Evolutionary conservation across 2,329 filamentous ascomycete species (phyloP).

Genomic region (Plectosphaerella cucumerina): DNA sequence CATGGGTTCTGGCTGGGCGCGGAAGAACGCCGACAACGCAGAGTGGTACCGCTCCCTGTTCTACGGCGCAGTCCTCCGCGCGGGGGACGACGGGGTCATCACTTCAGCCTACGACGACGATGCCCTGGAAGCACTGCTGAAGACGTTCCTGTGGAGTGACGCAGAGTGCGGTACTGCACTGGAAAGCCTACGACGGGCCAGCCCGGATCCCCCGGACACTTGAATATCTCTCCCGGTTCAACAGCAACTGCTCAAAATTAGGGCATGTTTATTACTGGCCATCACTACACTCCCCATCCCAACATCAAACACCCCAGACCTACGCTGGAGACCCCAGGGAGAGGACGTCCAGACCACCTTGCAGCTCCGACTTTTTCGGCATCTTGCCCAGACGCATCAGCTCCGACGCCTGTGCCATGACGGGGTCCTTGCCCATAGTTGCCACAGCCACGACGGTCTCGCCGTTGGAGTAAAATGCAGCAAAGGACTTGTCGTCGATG

Average conservation of each 20-base stretch:
- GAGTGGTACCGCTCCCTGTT: slow-evolving; percentile 1
- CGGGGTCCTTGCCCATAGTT: slow-evolving; percentile 85
- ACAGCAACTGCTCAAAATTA: too few species aligned
- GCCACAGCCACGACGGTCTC: slow-evolving; percentile 87
- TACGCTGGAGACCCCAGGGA: slow-evolving; percentile 28
- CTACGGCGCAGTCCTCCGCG: slow-evolving; percentile 3
- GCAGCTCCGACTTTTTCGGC: slow-evolving; percentile 74
- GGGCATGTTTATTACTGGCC: neutral
- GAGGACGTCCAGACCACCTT: slow-evolving; percentile 54
- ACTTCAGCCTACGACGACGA: neutral
- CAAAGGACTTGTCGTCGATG: slow-evolving; percentile 74
- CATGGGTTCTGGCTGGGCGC: slow-evolving; percentile 6
- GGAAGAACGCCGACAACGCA: slow-evolving; percentile 1
- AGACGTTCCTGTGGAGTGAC: slow-evolving; percentile 11
- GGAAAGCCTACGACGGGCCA: neutral
- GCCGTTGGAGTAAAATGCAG: slow-evolving; percentile 83
- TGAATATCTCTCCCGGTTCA: too few species aligned
- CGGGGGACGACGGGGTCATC: slow-evolving; percentile 3
- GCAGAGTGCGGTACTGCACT: slow-evolving; percentile 22
- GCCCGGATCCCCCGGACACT: neutral
- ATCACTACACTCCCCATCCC: neutral
- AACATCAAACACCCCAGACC: neutral
- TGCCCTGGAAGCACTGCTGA: slow-evolving; percentile 4
- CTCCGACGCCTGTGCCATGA: slow-evolving; percentile 77
- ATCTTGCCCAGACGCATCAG: slow-evolving; percentile 81